phyloP scores from a whole-genome alignment of 768 basidiomycete species.

The Boletus edulis region DNA sequence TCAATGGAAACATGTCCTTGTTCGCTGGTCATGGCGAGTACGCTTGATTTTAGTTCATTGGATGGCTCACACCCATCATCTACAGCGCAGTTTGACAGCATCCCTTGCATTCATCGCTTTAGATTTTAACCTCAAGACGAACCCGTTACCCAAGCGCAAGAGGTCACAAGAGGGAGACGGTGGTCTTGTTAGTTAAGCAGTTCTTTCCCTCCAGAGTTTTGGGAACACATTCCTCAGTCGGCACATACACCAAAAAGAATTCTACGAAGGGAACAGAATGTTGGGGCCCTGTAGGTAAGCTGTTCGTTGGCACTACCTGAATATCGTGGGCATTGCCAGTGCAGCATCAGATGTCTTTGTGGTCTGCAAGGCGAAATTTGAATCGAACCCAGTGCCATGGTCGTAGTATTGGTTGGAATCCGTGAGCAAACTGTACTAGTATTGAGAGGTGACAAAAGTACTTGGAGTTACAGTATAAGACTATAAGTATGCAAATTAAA shows the following conservation, averaged over 20 bases:
- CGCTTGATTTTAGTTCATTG: not conserved
- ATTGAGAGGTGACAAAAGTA: no score
- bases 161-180: slow-evolving; percentile 21
- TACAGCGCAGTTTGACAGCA: slow-evolving; percentile 27
- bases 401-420: slow-evolving; percentile 30
- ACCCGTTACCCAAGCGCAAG: slow-evolving; percentile 28
- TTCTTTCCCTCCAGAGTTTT: not conserved
- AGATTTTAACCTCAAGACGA: slow-evolving; percentile 32
- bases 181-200: not conserved
- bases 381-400: slow-evolving; percentile 1
- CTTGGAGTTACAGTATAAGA: no score
- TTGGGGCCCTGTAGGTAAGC: slow-evolving; percentile 25
- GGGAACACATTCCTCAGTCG: not conserved
- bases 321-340: not conserved
- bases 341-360: slow-evolving; percentile 31
- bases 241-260: slow-evolving; percentile 5
- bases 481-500: no score
- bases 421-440: slow-evolving; percentile 14
- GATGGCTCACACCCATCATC: not conserved
- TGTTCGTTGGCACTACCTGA: not conserved
- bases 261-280: slow-evolving; percentile 34
- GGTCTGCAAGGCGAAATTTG: slow-evolving; percentile 26
- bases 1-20: slow-evolving; percentile 53
- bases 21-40: slow-evolving; percentile 56
- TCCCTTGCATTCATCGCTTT: slow-evolving; percentile 32